Evolutionary conservation across 306 rosid species (phyloP), one percentile per base, ranked within the genome.

Genomic region (Lathyrus oleraceus): DNA sequence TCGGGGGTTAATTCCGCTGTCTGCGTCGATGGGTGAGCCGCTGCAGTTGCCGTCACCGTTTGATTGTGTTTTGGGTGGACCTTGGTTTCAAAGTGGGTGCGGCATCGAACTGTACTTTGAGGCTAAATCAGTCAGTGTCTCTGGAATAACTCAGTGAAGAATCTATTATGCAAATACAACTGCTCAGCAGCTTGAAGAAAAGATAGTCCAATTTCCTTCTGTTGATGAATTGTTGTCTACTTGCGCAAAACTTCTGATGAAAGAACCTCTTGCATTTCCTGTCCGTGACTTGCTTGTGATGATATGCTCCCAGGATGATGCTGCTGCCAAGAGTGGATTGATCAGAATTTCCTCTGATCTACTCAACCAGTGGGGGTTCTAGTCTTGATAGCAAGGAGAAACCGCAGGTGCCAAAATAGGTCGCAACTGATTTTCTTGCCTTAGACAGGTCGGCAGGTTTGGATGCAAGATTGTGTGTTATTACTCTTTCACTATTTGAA

Each of bases 401-500:
- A 71, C 60, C 69, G 38, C 87, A 81, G 51, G 95, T 89, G 76
- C 96, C 99, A 57, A 95, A 85, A 86, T 91, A 97, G 97, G 95
- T 87, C 17, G 87, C 96, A 39, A 84, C 99, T 53, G 93, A 93
- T 81, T 89, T 91, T 85, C 97, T 95, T 76, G 87, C 97, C 19
- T 80, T 91, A 32, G 99, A 95, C 71, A 82, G 99, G 81, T 80
- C 89, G 80, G 90, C 99, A 91, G 79, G 91, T 86, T n/a, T n/a
- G n/a, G n/a, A n/a, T n/a, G n/a, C n/a, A n/a, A n/a, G n/a, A n/a
- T n/a, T n/a, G n/a, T n/a, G n/a, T n/a, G n/a, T n/a, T n/a, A n/a
- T n/a, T n/a, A n/a, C n/a, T n/a, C n/a, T n/a, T n/a, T n/a, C n/a
- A n/a, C n/a, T n/a, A n/a, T n/a, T n/a, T n/a, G n/a, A n/a, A n/a